Evolutionary conservation across 257 asterid genomes (phyloP), one percentile per base, ranked within the genome.

Genomic region (Solanum piurae): DNA sequence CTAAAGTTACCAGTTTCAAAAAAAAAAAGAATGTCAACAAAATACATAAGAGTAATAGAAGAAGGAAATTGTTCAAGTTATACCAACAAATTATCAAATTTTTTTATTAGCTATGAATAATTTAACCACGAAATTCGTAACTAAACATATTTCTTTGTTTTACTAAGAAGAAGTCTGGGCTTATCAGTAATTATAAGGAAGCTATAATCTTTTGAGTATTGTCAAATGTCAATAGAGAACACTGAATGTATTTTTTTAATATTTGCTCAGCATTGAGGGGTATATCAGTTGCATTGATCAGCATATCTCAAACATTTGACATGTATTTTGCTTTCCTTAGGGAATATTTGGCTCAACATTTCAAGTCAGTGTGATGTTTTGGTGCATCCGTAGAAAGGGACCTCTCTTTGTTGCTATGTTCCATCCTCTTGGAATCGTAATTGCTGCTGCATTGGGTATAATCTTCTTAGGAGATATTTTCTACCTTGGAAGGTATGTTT

Each of bases 321-420:
- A 0, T 86, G 14, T 37, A 49, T 46, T 49, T 88, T 66, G 6
- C 14, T 49, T 49, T 83, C 60, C 88, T 44, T 52, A 96, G 98
- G 99, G 96, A 62, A 85, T 95, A 77, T 90, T 95, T 60, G 99
- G 98, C 58, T 95, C 99, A 83, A 98, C 98, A 76, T 89, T 97
- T 91, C 98, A 95, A 89, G 99, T 95, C 87, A 85, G 98, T 74
- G 89, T 96, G 87, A 84, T 69, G 23, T 73, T 91, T 38, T 96
- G 99, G 99, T 94, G 98, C 87, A 88, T 96, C 82, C 96, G 80
- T 80, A 92, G 85, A 92, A 92, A 76, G 90, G 98, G 98, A 84
- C 98, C 99, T 52, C 95, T 96, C 91, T 96, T 97, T 79, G 96
- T 95, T 85, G 92, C 96, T 23, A 89, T 95, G 94, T 95, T 95